Base-by-base conservation (phyloP, 768 basidiomycete genomes). In the Tylopilus felleus region DNA sequence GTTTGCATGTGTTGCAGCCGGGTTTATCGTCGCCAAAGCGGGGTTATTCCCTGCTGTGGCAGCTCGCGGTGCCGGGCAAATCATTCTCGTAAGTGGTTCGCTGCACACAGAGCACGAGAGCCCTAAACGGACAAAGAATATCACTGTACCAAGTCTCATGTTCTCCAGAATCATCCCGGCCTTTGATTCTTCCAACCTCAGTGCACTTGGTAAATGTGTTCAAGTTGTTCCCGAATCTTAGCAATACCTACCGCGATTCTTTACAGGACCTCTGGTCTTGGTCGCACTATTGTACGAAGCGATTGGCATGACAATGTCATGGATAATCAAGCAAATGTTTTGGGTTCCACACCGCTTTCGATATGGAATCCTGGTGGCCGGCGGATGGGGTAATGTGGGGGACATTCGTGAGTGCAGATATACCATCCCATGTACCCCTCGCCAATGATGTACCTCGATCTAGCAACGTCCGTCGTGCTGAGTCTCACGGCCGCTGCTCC, bases 331-430 rank as follows among this genome's bases (percentile, higher is more conserved):
- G 46, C 78, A 80, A 56, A 60, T 86, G 47, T 89, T 86, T 61
- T 90, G 87, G 82, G 86, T 90, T 3, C 89, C 89, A 1, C 84
- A 88, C 62, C 77, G 85, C 25, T 90, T 90, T 63, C 74, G 88
- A 44, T 81, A 83, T 60, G 90, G 88, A 0, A 75, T 90, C 22
- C 61, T 90, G 0, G 80, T 81, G 4, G 86, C 87, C 0, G 88
- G 86, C 36, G 81, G 78, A 4, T 90, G 82, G 81, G 78, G 75
- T 9, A 90, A 89, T 60, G 78, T 78, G 41, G 86, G 83, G 9
- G 88, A 88, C 62, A 79, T 90, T 29, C 84, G 86, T 88, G 61
- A 64, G 83, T 56, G 8, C 8, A 2, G 3, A 9, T 29, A 71
- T 39, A 16, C 13, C 35, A 14, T 47, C 17, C 0, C 7, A n/a